Conservation (phyloP, 2,329 filamentous ascomycete species). For the Orbilia blumenaviensis region DNA sequence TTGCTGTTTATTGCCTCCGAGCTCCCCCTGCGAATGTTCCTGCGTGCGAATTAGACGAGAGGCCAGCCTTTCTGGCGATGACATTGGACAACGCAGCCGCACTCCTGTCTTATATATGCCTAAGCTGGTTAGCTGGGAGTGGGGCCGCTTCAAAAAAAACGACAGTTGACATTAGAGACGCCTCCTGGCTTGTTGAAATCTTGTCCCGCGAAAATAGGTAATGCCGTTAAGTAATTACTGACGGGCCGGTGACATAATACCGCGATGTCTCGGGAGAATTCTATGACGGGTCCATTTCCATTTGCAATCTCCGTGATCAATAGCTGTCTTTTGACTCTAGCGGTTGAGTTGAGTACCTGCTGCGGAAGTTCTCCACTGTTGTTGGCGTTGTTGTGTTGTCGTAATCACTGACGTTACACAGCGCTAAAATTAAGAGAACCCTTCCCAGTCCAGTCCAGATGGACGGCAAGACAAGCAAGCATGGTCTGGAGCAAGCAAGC, state of each 20-base stretch:
- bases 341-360: too few relatives aligned
- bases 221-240: background rate
- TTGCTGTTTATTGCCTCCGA: slow-evolving; percentile 42
- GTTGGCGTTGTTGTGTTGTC: slow-evolving; percentile 33
- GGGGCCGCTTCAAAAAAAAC: background rate
- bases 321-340: too few relatives aligned
- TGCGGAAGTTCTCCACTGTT: background rate
- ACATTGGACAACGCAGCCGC: slow-evolving; percentile 42
- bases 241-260: slow-evolving; percentile 1
- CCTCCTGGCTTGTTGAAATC: slow-evolving; percentile 13
- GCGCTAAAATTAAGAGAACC: slow-evolving; percentile 13
- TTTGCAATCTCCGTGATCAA: background rate
- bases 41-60: slow-evolving; percentile 53
- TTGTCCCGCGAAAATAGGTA: background rate
- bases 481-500: too few relatives aligned
- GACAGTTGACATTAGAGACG: background rate
- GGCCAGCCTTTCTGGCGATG: slow-evolving; percentile 3
- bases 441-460: background rate
- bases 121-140: background rate
- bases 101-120: slow-evolving; percentile 36
- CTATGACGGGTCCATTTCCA: too few relatives aligned
- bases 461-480: too few relatives aligned
- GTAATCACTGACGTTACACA: slow-evolving; percentile 30
- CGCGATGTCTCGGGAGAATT: background rate
- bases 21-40: slow-evolving; percentile 49